phyloP scores from a whole-genome alignment of 257 asterid genomes.

The Lavandula angustifolia region DNA sequence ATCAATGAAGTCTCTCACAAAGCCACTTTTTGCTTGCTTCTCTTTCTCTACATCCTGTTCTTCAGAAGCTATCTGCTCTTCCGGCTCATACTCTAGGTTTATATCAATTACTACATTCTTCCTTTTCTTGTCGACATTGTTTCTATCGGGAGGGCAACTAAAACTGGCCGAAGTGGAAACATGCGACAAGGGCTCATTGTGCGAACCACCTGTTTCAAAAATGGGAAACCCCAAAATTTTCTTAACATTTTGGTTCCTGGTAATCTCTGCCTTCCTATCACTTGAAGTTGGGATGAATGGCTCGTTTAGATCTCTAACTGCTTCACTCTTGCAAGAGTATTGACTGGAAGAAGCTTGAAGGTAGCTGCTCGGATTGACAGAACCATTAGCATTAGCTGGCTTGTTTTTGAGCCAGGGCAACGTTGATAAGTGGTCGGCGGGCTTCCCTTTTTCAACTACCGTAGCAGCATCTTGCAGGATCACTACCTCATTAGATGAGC shows the following conservation, averaged over 20 bases:
- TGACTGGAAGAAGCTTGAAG: slow-evolving; percentile 39
- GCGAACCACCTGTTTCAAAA: slow-evolving; percentile 42
- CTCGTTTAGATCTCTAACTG: slow-evolving; percentile 55
- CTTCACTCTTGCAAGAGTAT: slow-evolving; percentile 36
- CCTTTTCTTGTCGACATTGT: slow-evolving; percentile 33
- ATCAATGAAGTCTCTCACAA: slow-evolving; percentile 54
- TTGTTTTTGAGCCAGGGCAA: slow-evolving; percentile 81
- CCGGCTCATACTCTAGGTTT: slow-evolving; percentile 68
- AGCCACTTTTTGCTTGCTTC: slow-evolving; percentile 29
- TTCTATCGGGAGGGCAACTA: slow-evolving; percentile 36
- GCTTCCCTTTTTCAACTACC: slow-evolving; percentile 40
- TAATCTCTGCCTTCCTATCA: slow-evolving; percentile 37
- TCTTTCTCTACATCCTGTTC: slow-evolving; percentile 39
- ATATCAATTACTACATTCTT: slow-evolving; percentile 66
- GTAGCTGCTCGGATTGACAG: slow-evolving; percentile 26
- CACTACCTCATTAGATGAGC: slow-evolving; percentile 44
- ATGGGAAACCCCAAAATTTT: slow-evolving; percentile 80
- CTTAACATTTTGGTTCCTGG: slow-evolving; percentile 41
- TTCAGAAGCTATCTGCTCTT: slow-evolving; percentile 32
- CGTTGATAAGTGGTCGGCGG: slow-evolving; percentile 38
- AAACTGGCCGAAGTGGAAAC: slow-evolving; percentile 39
- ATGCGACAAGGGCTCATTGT: slow-evolving; percentile 40
- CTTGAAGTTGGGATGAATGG: slow-evolving; percentile 37
- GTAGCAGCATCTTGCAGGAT: slow-evolving; percentile 40
- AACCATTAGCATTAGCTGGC: slow-evolving; percentile 36